Evolutionary conservation across 352 stramenopile genomes (phyloP).

Genomic region (Thalassiosira mediterranea): DNA sequence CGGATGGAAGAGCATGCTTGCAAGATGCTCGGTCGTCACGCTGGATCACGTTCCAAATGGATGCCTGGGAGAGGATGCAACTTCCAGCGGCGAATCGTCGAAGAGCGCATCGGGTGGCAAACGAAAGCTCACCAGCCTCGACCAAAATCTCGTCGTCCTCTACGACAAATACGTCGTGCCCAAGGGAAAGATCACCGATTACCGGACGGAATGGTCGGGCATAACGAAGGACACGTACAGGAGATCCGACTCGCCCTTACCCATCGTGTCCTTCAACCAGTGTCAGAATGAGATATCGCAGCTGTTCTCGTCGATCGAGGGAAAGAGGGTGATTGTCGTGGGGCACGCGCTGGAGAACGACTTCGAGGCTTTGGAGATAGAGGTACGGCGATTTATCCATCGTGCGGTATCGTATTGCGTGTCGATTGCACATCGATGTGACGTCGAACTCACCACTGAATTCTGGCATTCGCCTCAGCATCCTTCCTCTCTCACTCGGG

Average conservation of each 20-base stretch:
- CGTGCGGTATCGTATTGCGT: no score
- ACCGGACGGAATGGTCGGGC: conserved; percentile 60
- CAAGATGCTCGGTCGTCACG: conserved; percentile 50
- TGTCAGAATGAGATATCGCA: conserved; percentile 51
- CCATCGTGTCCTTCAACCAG: conserved; percentile 51
- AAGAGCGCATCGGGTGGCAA: neutral
- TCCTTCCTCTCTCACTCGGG: conserved; percentile 36
- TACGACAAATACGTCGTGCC: conserved; percentile 58
- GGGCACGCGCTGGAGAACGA: conserved; percentile 62
- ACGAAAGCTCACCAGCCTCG: conserved; percentile 12
- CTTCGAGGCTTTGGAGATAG: conserved; percentile 60
- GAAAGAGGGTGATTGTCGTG: conserved; percentile 50
- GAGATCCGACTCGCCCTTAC: conserved; percentile 18
- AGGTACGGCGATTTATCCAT: no score
- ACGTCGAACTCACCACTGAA: no score
- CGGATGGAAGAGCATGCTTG: conserved; percentile 48
- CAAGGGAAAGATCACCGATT: conserved; percentile 54
- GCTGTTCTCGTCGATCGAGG: conserved; percentile 38
- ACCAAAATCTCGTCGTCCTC: conserved; percentile 39
- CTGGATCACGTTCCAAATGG: conserved; percentile 22
- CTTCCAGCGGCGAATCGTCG: neutral
- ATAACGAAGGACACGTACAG: conserved; percentile 54
- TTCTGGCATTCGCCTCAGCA: conserved; percentile 36
- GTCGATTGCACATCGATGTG: no score
- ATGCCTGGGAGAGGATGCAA: neutral